Base-by-base conservation (phyloP, 106 monocot genomes). In the Phalaenopsis aphrodite region DNA sequence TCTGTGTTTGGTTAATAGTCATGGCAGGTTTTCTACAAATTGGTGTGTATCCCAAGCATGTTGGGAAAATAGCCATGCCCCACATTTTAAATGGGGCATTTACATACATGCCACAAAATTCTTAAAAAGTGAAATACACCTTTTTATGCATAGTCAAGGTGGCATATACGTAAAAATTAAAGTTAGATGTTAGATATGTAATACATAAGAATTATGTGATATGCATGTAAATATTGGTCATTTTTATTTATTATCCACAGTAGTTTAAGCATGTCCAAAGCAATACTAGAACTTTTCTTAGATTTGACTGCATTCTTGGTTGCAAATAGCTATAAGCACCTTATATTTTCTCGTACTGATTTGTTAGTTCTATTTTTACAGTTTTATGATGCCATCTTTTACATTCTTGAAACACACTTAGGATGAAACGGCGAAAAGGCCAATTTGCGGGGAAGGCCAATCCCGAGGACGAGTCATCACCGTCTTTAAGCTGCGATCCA, bases 361-460 rank as follows among this genome's bases (percentile, higher is more conserved):
- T 69, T 39, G 69, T 15, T 39, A 69, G 15, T 69, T 66, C 19
- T 66, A 66, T 66, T 18, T 30, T 66, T 39, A 15, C 5, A 68
- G 8, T 69, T 12, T 69, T 8, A 23, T 69, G 15, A 69, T 69
- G 38, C 4, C 39, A 69, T 39, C 23, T 14, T 69, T 69, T 69
- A 37, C 69, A 39, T 69, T 69, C 69, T 15, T 39, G 39, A 65
- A 69, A 69, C 37, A 37, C 69, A 39, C 39, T 2, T 83, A 95
- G 95, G 82, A 95, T 93, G 93, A 89, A 93, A 41, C 90, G 95
- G 4, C 85, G 85, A 41, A 93, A 89, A 85, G 93, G 95, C 1
- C 91, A 95, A 72, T 95, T 95, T 88, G 88, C 89, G 81, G 95
- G 89, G 49, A 95, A 86, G 78, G 93, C 86, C 67, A 85, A 80